Evolutionary conservation across 2,329 filamentous ascomycete genomes (phyloP).

Genomic region (Lanzia echinophila): DNA sequence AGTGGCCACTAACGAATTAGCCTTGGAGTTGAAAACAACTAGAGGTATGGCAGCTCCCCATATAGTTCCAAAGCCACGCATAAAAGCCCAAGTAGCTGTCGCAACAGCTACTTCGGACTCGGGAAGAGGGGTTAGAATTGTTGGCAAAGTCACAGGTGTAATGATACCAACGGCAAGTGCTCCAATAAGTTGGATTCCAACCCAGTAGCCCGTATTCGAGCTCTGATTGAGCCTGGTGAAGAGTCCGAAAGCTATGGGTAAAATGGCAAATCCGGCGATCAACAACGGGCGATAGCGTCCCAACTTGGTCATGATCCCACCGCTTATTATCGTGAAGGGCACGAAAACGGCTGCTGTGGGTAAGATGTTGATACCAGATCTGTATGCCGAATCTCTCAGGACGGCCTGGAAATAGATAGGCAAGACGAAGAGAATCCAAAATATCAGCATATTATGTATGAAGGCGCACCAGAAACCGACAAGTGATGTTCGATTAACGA

Average conservation of each 20-base stretch:
- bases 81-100: slow-evolving; percentile 10
- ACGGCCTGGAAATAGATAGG: slow-evolving; percentile 45
- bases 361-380: slow-evolving; percentile 37
- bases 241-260: slow-evolving; percentile 28
- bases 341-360: slow-evolving; percentile 17
- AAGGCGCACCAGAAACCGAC: slow-evolving; percentile 31
- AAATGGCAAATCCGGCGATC: slow-evolving; percentile 24
- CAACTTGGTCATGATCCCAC: no score
- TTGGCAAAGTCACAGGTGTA: slow-evolving; percentile 25
- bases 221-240: slow-evolving; percentile 33
- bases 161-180: slow-evolving; percentile 3
- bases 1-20: not conserved
- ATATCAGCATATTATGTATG: slow-evolving; percentile 32
- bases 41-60: slow-evolving; percentile 6
- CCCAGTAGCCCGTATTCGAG: slow-evolving; percentile 26
- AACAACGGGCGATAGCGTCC: no score
- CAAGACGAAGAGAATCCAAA: slow-evolving; percentile 36
- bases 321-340: no score
- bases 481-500: slow-evolving; percentile 7
- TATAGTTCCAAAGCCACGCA: slow-evolving; percentile 11
- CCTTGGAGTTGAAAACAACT: not conserved
- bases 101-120: slow-evolving; percentile 10
- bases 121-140: slow-evolving; percentile 33
- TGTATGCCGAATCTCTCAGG: slow-evolving; percentile 28
- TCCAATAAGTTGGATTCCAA: not conserved